Evolutionary conservation across 345 rosid species (phyloP).

Genomic region (Microcos paniculata): DNA sequence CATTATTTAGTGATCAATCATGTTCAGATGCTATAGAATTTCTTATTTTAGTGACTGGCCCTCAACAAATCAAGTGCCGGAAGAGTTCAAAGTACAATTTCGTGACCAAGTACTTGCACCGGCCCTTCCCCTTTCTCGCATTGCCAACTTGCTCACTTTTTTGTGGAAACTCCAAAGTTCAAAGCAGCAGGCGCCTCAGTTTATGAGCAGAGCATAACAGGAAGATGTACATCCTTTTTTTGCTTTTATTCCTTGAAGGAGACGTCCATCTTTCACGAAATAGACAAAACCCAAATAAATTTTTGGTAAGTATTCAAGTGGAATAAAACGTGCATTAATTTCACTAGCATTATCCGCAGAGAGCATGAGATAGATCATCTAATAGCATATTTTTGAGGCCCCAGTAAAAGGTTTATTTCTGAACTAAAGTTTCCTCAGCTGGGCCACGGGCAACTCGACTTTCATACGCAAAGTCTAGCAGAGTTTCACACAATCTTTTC

Average conservation of each 20-base stretch:
- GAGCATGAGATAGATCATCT: background rate
- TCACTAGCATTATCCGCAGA: background rate
- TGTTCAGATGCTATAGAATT: background rate
- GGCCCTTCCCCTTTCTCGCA: background rate
- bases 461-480: background rate
- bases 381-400: no score
- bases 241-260: conserved; percentile 1
- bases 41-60: background rate
- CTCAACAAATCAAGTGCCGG: background rate
- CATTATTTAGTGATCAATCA: background rate
- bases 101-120: background rate
- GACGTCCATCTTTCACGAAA: background rate
- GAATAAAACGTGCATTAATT: background rate
- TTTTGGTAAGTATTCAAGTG: conserved; percentile 15
- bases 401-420: background rate
- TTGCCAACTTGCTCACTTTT: background rate
- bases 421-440: background rate
- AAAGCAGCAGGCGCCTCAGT: background rate
- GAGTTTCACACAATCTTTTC: background rate
- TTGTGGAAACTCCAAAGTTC: background rate
- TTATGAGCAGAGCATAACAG: background rate
- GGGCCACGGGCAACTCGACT: background rate
- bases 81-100: background rate
- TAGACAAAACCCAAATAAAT: background rate
- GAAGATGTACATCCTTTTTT: background rate